Percentiles rank a stretch among this genome's conserved stretches.
Evolutionary conservation across 1,284 basidiomycete genomes (phyloP).

Genomic region (Fomitopsis schrenkii): DNA sequence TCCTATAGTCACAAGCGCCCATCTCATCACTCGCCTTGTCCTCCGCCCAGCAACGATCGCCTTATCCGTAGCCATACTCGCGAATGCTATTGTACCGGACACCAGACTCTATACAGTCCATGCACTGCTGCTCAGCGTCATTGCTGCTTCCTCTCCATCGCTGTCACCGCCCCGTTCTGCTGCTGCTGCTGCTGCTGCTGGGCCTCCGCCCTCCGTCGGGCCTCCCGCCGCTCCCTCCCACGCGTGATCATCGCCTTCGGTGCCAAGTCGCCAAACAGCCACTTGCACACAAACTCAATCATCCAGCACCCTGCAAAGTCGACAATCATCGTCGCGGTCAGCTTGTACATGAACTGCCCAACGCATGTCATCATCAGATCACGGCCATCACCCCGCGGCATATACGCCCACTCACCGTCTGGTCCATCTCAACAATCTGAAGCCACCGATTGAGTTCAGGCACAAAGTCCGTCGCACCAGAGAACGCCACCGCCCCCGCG

Average conservation of each 20-base stretch:
- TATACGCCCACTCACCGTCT: slow-evolving; percentile 44
- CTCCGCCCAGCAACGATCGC: background rate
- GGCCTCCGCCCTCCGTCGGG: slow-evolving; percentile 8
- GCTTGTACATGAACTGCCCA: slow-evolving; percentile 71
- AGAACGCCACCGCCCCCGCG: slow-evolving; percentile 86
- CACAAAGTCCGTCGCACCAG: slow-evolving; percentile 89
- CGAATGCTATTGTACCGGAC: background rate
- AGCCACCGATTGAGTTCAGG: slow-evolving; percentile 97
- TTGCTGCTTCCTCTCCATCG: slow-evolving; percentile 3
- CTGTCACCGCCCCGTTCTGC: background rate
- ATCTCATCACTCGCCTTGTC: background rate
- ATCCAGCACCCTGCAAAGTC: slow-evolving; percentile 90
- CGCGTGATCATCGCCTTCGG: slow-evolving; percentile 83
- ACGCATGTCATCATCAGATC: background rate
- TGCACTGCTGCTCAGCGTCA: background rate
- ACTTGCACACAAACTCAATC: slow-evolving; percentile 82
- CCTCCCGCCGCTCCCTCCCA: slow-evolving; percentile 69
- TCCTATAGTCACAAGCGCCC: background rate
- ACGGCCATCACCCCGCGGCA: background rate
- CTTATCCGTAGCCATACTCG: background rate
- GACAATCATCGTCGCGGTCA: slow-evolving; percentile 78
- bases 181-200: background rate
- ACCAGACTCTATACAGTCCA: background rate
- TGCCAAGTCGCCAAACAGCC: slow-evolving; percentile 84
- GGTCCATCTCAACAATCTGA: slow-evolving; percentile 91